Conservation (phyloP, 2,329 filamentous ascomycete species). For the Cladophialophora exuberans region DNA sequence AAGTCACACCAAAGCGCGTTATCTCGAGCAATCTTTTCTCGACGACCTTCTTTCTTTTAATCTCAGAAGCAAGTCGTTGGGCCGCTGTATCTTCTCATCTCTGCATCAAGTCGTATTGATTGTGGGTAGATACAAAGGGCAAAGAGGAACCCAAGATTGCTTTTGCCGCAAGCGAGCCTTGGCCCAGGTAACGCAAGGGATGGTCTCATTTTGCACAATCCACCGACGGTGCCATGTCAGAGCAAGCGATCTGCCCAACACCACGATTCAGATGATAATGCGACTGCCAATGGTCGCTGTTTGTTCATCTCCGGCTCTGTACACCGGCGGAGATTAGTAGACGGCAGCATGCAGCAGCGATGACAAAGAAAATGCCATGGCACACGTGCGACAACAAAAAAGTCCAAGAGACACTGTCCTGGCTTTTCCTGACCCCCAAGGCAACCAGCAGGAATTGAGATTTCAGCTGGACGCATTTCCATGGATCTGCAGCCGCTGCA, state of each 20-base stretch:
- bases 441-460: conserved; percentile 31
- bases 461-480: conserved; percentile 28
- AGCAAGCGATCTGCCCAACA: conserved; percentile 13
- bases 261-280: background rate
- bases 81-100: too few species aligned
- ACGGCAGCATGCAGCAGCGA: conserved; percentile 26
- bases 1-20: background rate
- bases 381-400: conserved; percentile 29
- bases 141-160: background rate
- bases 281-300: conserved; percentile 20
- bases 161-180: background rate
- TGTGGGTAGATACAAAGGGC: too few species aligned
- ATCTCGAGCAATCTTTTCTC: background rate
- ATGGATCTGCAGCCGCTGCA: conserved; percentile 26
- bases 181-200: conserved; percentile 12
- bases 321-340: conserved; percentile 27
- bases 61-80: too few species aligned
- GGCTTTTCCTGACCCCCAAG: too few species aligned
- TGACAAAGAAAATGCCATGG: conserved; percentile 30
- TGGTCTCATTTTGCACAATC: conserved; percentile 4
- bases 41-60: background rate
- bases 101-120: background rate
- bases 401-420: conserved; percentile 8
- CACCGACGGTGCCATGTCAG: conserved; percentile 12
- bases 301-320: conserved; percentile 14